These are phyloP conservation scores for Sonneratia alba DNA, from an alignment of 345 rosid genomes.

Conservation along the genomic window DNA sequence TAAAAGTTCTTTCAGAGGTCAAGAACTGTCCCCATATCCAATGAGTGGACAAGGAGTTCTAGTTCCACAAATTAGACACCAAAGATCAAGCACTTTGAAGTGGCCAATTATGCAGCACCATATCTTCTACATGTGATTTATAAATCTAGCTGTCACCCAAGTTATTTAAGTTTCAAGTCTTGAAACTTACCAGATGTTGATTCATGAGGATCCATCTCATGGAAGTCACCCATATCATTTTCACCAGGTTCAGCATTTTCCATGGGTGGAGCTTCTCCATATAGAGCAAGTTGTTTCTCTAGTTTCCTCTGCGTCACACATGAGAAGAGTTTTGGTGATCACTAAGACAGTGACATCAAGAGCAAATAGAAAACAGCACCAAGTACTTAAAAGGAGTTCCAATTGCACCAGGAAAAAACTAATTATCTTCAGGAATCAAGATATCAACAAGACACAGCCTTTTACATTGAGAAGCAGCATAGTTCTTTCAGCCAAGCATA, in stretches of 20 bases:
- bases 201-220: conserved; percentile 19
- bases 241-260: conserved; percentile 28
- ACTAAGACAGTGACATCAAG: neutral
- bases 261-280: conserved; percentile 33
- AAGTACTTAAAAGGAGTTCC: neutral
- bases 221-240: conserved; percentile 13
- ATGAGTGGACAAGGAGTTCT: neutral
- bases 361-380: neutral
- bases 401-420: neutral
- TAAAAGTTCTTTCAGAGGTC: neutral
- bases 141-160: neutral
- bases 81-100: neutral
- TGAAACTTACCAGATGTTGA: conserved; percentile 7
- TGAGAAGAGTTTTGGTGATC: neutral
- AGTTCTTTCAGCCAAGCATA: neutral
- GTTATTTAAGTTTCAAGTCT: neutral
- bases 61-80: neutral
- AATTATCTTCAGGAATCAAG: neutral
- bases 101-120: neutral
- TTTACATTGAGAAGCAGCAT: neutral
- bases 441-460: neutral
- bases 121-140: neutral
- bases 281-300: conserved; percentile 38
- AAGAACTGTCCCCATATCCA: neutral
- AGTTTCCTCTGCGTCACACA: conserved; percentile 53